Base-by-base conservation (phyloP, 352 stramenopile species). In the Phytophthora multivora region DNA sequence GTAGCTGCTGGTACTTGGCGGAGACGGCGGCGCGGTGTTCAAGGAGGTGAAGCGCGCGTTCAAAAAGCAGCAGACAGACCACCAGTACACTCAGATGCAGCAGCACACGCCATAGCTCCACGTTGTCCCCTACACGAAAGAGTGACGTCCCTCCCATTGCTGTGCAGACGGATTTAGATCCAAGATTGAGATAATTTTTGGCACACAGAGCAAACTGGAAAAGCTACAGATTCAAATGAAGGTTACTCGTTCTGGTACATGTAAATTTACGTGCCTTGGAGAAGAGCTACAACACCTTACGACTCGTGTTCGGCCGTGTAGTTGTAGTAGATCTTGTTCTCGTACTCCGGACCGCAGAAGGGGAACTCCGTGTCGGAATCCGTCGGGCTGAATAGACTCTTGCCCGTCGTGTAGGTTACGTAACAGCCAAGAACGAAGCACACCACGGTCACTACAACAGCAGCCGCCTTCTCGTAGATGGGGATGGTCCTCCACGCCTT, bases 1-100 rank as follows among this genome's bases (percentile, higher is more conserved):
- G 55, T 58, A 89, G 72, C 36, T 87, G 67, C 51, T 83, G 47
- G 45, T 86, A 89, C 58, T 86, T 89, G 30, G 58, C 61, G 43
- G 74, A 83, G 40, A 59, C 51, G 7, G 69, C 48, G n/a, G 77
- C 51, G 16, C 68, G 54, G 31, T 74, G 69, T 49, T 77, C 69
- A 5, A 86, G 51, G 16, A 43, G 28, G 43, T 89, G 80, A 25
- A 87, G 54, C 19, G 19, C 33, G 3, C 51, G 56, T 64, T 89
- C 80, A 5, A 86, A 68, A 6, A 76, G 10, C 31, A 87, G 52
- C 43, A 89, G 39, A 28, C 41, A 79, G 5, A 67, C 18, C 19
- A 81, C 75, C 25, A 87, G 43, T 4, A 86, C 15, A 50, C 67
- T 82, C 50, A 87, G 47, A 51, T 82, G 69, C 47, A 51, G 46